These are phyloP conservation scores for Chrysoporthe cubensis DNA, from an alignment of 2,329 filamentous ascomycete genomes.

Conservation along the genomic window DNA sequence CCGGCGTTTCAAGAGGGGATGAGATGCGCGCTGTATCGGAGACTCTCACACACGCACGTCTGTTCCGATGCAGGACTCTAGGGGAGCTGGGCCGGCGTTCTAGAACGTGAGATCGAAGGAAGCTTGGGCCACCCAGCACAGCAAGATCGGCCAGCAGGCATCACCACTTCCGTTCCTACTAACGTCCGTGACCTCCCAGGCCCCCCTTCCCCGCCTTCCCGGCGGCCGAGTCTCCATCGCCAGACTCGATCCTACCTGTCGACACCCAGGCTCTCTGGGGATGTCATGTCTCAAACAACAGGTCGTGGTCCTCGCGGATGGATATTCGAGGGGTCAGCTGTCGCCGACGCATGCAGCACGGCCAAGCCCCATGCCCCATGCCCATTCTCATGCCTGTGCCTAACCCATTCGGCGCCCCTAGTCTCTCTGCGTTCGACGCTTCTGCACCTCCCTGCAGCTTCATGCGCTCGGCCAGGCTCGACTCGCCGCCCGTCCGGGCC, in stretches of 20 bases:
- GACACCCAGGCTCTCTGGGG: too few relatives aligned
- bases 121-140: constrained; percentile 6
- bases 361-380: background rate
- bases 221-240: background rate
- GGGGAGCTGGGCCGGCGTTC: background rate
- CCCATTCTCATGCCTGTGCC: background rate
- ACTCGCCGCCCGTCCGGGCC: background rate
- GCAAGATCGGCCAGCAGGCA: background rate
- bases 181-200: background rate
- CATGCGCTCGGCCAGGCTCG: background rate
- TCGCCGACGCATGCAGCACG: background rate
- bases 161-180: background rate
- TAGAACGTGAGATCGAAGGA: constrained; percentile 10
- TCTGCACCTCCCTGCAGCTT: constrained; percentile 7
- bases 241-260: background rate
- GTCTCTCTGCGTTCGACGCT: background rate
- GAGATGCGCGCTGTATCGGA: background rate
- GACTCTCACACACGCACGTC: background rate
- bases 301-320: background rate
- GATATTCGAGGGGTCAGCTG: background rate
- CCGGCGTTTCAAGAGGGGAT: background rate
- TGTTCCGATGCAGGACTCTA: background rate
- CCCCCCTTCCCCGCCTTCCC: too few relatives aligned
- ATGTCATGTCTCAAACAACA: background rate
- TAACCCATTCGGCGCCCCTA: background rate